Percentiles rank a stretch among this genome's conserved stretches.
These are phyloP conservation scores for Mucor mucedo DNA, from an alignment of 371 early-diverging fungal species.

Conservation along the genomic window DNA sequence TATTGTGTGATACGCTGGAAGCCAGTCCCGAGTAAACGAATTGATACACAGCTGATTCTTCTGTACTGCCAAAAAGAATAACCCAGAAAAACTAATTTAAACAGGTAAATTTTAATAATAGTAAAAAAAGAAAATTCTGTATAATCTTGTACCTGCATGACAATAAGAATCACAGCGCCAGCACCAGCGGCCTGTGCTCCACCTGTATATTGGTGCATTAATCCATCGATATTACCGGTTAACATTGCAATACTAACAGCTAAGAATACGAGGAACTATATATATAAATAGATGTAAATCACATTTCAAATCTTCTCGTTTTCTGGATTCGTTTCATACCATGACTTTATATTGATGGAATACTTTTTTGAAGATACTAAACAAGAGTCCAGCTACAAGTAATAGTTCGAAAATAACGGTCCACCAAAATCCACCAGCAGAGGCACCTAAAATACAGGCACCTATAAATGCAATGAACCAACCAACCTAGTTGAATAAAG, in stretches of 20 bases:
- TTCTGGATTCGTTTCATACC: constrained; percentile 20
- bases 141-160: constrained; percentile 25
- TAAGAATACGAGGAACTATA: constrained; percentile 44
- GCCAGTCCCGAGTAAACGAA: constrained; percentile 25
- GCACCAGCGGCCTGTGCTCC: constrained; percentile 39
- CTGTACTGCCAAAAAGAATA: constrained; percentile 49
- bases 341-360: constrained; percentile 44
- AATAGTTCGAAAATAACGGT: constrained; percentile 45
- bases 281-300: neutral
- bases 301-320: too few species aligned
- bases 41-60: constrained; percentile 50
- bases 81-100: constrained; percentile 45
- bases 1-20: constrained; percentile 20
- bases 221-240: constrained; percentile 27
- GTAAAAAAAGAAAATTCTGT: neutral
- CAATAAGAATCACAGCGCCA: constrained; percentile 46
- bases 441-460: constrained; percentile 33
- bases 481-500: constrained; percentile 26
- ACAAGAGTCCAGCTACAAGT: constrained; percentile 32
- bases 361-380: constrained; percentile 31
- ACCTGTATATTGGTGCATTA: constrained; percentile 2
- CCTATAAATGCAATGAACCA: constrained; percentile 52
- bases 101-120: neutral
- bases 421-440: constrained; percentile 42
- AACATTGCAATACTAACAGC: constrained; percentile 43